Base-by-base conservation (phyloP, 768 basidiomycete genomes). In the Rhizopogon vesiculosus region DNA sequence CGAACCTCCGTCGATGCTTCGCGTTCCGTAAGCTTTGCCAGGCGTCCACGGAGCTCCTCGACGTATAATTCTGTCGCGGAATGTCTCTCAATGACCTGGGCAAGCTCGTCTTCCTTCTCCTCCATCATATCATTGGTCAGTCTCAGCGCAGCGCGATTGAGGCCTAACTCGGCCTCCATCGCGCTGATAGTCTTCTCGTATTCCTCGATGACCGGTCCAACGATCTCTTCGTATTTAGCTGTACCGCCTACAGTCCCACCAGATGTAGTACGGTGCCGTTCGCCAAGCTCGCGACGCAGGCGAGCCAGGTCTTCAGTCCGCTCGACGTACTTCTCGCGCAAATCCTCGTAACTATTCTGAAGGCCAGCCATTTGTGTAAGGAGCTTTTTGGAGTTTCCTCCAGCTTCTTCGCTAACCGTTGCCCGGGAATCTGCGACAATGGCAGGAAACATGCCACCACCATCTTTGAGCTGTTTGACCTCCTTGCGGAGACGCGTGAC, bases 131-230 rank as follows among this genome's bases (percentile, higher is more conserved):
- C 92, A 68, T 97, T 96, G 51, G 96, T 93, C 64, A 93, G 87
- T 50, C 89, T 75, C 67, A 97, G 74, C 18, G 94, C 92, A 1
- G 91, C 92, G 49, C 89, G 80, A 62, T 93, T 93, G 54, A 95
- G 76, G 61, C 82, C 90, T 52, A 97, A 78, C 71, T 96, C 93
- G 0, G 90, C 91, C 70, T 99, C 97, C 80, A 99, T 89, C 2
- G 93, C 88, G 42, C 85, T 82, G 61, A 98, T 96, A 1, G 93
- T 93, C 78, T 96, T 93, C 77, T 99, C 96, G 71, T 99, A 99
- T 73, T 98, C 94, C 72, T 97, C 91, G 51, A 99, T 97, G 62
- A 99, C 94, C 2, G 96, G 96, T 15, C 93, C 95, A 19, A 98
- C 95, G 59, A 90, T 93, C 71, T 93, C 92, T 65, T 93, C 92